Percentiles rank a stretch among this genome's conserved stretches.
Conservation (phyloP, 2,329 filamentous ascomycete genomes). For the Hypoxylon rubiginosum region DNA sequence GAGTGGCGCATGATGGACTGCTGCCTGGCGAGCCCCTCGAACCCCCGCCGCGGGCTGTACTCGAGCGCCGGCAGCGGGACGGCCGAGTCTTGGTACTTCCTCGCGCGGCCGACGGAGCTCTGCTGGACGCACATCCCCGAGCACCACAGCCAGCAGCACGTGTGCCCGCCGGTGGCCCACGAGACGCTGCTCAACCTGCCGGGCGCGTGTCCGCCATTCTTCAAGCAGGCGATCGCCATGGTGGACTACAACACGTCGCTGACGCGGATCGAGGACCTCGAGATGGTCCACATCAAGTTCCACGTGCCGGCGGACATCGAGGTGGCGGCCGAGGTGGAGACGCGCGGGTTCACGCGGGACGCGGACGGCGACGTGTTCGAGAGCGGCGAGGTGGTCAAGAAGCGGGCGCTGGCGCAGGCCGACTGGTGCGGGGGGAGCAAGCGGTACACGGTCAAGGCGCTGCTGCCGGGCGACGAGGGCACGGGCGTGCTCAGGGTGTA, state of each 20-base stretch:
- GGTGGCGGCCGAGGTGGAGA: conserved; percentile 91
- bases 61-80: conserved; percentile 77
- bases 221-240: conserved; percentile 84
- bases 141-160: conserved; percentile 88
- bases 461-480: conserved; percentile 92
- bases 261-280: conserved; percentile 87
- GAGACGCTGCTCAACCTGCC: conserved; percentile 90
- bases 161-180: conserved; percentile 88
- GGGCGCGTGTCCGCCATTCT: conserved; percentile 87
- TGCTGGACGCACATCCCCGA: conserved; percentile 97
- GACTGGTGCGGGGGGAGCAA: conserved; percentile 92
- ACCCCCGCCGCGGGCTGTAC: conserved; percentile 83
- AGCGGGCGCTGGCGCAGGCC: conserved; percentile 88
- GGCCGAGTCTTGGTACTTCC: conserved; percentile 93
- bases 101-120: conserved; percentile 87
- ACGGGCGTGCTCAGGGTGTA: conserved; percentile 91
- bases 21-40: conserved; percentile 89
- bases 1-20: conserved; percentile 98
- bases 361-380: conserved; percentile 93
- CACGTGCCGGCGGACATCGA: conserved; percentile 91
- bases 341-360: conserved; percentile 83
- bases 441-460: conserved; percentile 91
- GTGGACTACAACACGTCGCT: conserved; percentile 92
- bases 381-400: conserved; percentile 86
- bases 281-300: conserved; percentile 92